Evolutionary conservation across 1,284 basidiomycete genomes (phyloP).

Genomic region (Pascua sp.): DNA sequence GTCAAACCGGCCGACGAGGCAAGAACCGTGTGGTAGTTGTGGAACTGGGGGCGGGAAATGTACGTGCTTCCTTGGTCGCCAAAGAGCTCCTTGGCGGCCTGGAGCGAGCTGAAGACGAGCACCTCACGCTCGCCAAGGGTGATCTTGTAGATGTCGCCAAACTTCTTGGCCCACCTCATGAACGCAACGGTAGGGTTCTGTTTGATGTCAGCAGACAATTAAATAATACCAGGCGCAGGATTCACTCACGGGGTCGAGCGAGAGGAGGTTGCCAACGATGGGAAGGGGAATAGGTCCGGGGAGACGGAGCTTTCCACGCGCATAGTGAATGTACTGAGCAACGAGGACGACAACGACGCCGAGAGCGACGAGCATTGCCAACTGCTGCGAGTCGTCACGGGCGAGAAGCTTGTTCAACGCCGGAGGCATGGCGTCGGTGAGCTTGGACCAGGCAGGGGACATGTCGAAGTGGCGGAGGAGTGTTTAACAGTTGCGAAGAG

Average conservation of each 20-base stretch:
- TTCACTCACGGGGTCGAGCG: slow-evolving; percentile 8
- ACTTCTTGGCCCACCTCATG: slow-evolving; percentile 16
- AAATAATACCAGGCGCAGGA: neutral
- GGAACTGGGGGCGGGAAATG: slow-evolving; percentile 19
- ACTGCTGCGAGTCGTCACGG: neutral
- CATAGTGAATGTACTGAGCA: slow-evolving; percentile 13
- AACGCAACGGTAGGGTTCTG: no score
- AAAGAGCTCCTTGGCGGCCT: slow-evolving; percentile 20
- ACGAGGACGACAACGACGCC: slow-evolving; percentile 12
- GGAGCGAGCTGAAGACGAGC: slow-evolving; percentile 18
- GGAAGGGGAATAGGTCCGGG: slow-evolving; percentile 14
- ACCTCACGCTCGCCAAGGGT: slow-evolving; percentile 22
- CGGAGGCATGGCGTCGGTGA: no score
- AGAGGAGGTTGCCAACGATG: slow-evolving; percentile 18
- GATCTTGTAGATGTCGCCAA: slow-evolving; percentile 22
- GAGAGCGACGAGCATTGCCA: slow-evolving; percentile 3
- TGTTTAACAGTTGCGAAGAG: no score
- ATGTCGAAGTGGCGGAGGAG: no score
- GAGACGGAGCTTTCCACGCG: slow-evolving; percentile 18
- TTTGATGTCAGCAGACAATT: no score
- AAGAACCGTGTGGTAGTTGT: slow-evolving; percentile 19
- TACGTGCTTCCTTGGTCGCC: slow-evolving; percentile 16
- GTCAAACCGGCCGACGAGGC: slow-evolving; percentile 17
- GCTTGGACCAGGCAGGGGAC: no score
- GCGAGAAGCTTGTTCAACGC: no score